Base-by-base conservation (phyloP, 257 asterid genomes). In the Solanum paucissectum region DNA sequence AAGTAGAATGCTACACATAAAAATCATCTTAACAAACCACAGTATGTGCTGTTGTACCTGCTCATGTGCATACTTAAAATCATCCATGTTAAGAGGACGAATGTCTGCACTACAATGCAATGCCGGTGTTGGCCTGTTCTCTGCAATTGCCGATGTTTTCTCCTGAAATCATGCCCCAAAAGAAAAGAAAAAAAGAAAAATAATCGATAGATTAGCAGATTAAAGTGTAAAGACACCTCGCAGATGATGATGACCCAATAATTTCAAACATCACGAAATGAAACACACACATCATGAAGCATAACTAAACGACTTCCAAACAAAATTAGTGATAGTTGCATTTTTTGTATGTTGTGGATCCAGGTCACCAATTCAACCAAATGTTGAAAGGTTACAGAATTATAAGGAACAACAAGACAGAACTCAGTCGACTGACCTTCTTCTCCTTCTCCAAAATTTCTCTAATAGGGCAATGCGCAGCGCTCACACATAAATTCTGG, bases 391-490 rank as follows among this genome's bases (percentile, higher is more conserved):
- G 85, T 44, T 29, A 79, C 66, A 46, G 66, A 46, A 44, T 79
- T 79, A 44, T 46, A 27, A 79, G 13, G 85, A 81, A 82, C 20
- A 33, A 81, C 42, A 46, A 49, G 86, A 32, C 66, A 49, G 85
- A 68, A 66, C 87, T 82, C 32, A 49, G 60, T 12, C 8, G 25
- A 85, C 89, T 27, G 86, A 94, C 95, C 96, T 92, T 91, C 89
- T 91, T 92, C 88, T 94, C 96, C 90, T 90, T 89, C 88, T 91
- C 94, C 91, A 94, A 88, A 91, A 94, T 92, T 86, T 94, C 96
- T 89, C 96, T 92, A 87, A 94, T 94, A 66, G 96, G 95, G 87
- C 95, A 91, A 91, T 94, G 95, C 49, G 96, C 96, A 85, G 96
- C 96, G 87, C 95, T 91, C 88, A 92, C 94, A 38, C 96, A 92